Conservation (phyloP, 768 basidiomycete species). For the Lactarius evosmus region DNA sequence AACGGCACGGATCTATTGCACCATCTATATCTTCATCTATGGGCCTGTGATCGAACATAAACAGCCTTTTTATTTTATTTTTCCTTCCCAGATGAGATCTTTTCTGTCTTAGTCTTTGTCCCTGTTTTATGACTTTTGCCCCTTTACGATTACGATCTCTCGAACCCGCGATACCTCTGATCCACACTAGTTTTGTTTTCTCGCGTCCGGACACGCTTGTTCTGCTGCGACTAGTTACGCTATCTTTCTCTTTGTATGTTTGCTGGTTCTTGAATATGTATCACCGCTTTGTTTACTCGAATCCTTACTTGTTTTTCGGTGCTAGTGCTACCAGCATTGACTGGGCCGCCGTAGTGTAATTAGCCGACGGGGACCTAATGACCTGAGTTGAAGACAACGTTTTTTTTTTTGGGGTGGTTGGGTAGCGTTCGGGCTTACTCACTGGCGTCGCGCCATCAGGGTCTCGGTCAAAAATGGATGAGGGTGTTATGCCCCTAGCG, state of each 20-base stretch:
- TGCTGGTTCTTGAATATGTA: slow-evolving; percentile 12
- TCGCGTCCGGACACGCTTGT: slow-evolving; percentile 1
- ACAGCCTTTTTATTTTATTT: neutral
- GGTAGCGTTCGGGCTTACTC: neutral
- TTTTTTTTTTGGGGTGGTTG: neutral
- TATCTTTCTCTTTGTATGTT: slow-evolving; percentile 14
- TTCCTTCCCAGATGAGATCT: neutral
- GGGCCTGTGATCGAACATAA: slow-evolving; percentile 33
- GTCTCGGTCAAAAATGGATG: neutral
- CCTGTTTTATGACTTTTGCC: neutral
- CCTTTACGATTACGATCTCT: slow-evolving; percentile 1
- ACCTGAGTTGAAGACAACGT: neutral
- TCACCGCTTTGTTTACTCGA: neutral
- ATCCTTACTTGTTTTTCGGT: neutral
- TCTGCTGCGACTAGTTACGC: slow-evolving; percentile 15
- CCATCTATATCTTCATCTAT: slow-evolving; percentile 48
- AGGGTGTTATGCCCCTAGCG: neutral
- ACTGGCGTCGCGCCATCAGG: neutral
- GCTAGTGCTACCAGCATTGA: slow-evolving; percentile 41
- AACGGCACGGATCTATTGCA: slow-evolving; percentile 43
- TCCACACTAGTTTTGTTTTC: slow-evolving; percentile 18
- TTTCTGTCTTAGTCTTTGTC: slow-evolving; percentile 11
- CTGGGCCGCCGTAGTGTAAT: slow-evolving; percentile 25
- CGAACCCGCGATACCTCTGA: slow-evolving; percentile 21
- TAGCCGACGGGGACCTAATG: neutral